Conservation (phyloP, 768 basidiomycete species). For the Amanita rimosa region DNA sequence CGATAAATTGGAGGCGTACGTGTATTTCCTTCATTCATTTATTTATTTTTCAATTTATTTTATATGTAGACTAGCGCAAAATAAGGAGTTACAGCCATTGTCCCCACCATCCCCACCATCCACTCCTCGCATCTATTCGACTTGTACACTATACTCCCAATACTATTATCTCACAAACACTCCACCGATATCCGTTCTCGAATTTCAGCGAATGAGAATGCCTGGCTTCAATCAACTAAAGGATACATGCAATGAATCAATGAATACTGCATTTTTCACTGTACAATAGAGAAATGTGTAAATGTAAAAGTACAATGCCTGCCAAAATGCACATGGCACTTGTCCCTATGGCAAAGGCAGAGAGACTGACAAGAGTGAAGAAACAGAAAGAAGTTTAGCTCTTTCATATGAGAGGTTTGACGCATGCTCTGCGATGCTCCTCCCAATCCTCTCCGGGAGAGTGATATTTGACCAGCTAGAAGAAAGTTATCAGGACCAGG, state of each 20-base stretch:
- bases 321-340: background rate
- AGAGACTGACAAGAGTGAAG: background rate
- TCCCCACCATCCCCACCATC: no score
- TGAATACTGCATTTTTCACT: background rate
- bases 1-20: no score
- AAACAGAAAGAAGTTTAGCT: background rate
- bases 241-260: constrained; percentile 6
- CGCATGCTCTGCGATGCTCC: constrained; percentile 63
- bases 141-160: no score
- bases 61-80: no score
- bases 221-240: background rate
- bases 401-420: constrained; percentile 6
- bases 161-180: no score
- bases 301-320: constrained; percentile 3
- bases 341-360: background rate
- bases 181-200: no score
- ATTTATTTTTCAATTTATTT: no score
- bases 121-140: no score
- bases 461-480: constrained; percentile 70
- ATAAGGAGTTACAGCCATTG: no score
- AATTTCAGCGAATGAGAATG: no score
- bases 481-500: no score
- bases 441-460: constrained; percentile 67
- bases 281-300: background rate
- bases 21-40: no score